Evolutionary conservation across 169 alveolate genomes (phyloP), one percentile per base, ranked within the genome.

Genomic region (Eimeria necatrix): DNA sequence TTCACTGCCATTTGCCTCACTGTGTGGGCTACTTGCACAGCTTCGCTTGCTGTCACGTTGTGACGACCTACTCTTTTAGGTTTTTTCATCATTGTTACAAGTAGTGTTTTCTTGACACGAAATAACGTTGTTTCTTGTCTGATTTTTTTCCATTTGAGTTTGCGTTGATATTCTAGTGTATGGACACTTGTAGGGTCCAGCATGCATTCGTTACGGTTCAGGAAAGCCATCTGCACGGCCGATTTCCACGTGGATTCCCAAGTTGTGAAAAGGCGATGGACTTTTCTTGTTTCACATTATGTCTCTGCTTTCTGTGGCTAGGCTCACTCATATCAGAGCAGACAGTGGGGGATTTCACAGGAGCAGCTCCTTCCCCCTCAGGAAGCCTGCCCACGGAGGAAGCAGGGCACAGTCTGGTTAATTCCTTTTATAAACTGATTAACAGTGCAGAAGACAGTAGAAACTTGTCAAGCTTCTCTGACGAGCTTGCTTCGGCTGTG

Each of bases 401-500:
- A 14, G 46, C 81, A 1, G 92, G 80, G 51, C 20, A 60, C 80
- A 85, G 70, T 46, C 61, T 85, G 41, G 60, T 85, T 61, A 60
- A 59, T 60, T 85, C 92, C 24, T 85, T 85, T 60, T 49, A 85
- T 32, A 85, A 85, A 46, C 92, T 85, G 9, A 56, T 60, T 26
- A 78, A 46, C 41, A 78, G 32, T 85, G 78, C 92, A 10, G 56
- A 26, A 60, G 92, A 85, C 18, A 53, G 9, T 24, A 85, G 80
- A 20, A 60, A 52, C 52, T 41, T 85, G 81, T 85, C 92, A 6
- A 56, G 20, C 32, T 85, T 85, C 80, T 85, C 92, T 4, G 92
- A 85, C 49, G 81, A 85, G 92, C 92, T 85, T 32, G 92, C 92
- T 53, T 20, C 70, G 10, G 56, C 92, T 46, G 92, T 85, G 81